These are phyloP conservation scores for Penicillium sp. DNA, from an alignment of 2,329 filamentous ascomycete genomes.

Conservation along the genomic window DNA sequence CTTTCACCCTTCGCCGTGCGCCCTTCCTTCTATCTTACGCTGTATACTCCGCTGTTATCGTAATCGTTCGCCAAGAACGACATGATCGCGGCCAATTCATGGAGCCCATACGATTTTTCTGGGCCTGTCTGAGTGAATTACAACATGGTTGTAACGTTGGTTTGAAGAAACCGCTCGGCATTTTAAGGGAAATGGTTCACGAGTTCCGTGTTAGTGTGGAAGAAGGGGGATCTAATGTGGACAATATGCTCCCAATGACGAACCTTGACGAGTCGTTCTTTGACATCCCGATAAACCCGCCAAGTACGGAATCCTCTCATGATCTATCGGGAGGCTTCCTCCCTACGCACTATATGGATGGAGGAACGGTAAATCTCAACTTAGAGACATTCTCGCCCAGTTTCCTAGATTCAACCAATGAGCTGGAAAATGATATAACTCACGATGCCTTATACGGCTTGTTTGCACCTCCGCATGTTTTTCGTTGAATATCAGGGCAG, in stretches of 20 bases:
- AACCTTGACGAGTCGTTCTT: slow-evolving; percentile 2
- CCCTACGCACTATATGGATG: background rate
- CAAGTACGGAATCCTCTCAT: background rate
- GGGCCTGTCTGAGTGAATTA: slow-evolving; percentile 41
- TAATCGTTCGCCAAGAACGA: slow-evolving; percentile 16
- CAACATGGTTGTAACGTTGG: slow-evolving; percentile 44
- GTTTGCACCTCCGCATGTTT: slow-evolving; percentile 2
- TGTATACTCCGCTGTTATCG: slow-evolving; percentile 22
- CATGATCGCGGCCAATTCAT: slow-evolving; percentile 16
- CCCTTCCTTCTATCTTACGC: slow-evolving; percentile 22
- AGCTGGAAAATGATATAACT: slow-evolving; percentile 13
- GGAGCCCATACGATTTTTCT: slow-evolving; percentile 44
- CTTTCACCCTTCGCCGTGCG: slow-evolving; percentile 20
- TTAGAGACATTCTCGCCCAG: slow-evolving; percentile 6
- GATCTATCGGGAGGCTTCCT: background rate
- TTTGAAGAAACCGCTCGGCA: slow-evolving; percentile 40
- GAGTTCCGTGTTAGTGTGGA: slow-evolving; percentile 21
- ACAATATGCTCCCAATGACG: background rate
- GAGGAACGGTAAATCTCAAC: background rate
- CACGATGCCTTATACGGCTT: slow-evolving; percentile 10
- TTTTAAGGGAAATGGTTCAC: slow-evolving; percentile 38
- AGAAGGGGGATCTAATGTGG: background rate
- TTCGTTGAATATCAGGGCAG: background rate
- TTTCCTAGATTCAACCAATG: slow-evolving; percentile 10
- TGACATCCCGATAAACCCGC: background rate